These are phyloP conservation scores for Gossypium bickii DNA, from an alignment of 345 rosid species.

Conservation along the genomic window DNA sequence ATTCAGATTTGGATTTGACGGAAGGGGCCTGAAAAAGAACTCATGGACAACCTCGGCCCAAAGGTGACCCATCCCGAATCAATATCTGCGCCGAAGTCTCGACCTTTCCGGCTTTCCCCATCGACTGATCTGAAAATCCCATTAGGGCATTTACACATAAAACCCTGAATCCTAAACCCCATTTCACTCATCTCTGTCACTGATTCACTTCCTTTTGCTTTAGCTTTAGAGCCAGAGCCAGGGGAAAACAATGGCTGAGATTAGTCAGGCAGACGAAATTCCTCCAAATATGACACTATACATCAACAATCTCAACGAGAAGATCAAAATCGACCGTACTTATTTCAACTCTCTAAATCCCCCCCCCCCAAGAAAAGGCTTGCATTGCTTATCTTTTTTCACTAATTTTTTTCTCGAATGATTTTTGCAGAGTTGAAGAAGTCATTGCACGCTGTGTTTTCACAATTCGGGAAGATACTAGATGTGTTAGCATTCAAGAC, in stretches of 20 bases:
- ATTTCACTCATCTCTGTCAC: background rate
- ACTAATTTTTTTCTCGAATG: background rate
- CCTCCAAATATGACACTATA: conserved; percentile 73
- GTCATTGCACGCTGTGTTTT: conserved; percentile 81
- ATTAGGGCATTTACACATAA: conserved; percentile 10
- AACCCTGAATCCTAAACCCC: background rate
- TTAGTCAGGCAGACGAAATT: conserved; percentile 43
- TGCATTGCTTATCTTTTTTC: background rate
- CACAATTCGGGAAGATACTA: conserved; percentile 89
- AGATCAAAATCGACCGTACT: conserved; percentile 82
- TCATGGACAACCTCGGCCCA: background rate
- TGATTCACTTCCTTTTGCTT: background rate
- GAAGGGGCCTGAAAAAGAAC: no score
- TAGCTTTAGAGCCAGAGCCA: background rate
- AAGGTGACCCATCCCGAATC: background rate
- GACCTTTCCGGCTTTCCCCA: background rate
- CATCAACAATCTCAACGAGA: conserved; percentile 97
- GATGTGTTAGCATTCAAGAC: conserved; percentile 94
- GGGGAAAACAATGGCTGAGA: conserved; percentile 48
- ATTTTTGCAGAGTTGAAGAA: conserved; percentile 70
- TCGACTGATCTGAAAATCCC: background rate
- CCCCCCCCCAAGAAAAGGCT: background rate
- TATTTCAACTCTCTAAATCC: background rate
- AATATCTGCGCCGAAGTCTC: background rate
- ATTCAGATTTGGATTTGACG: no score